A percentile compares a stretch with the other conserved stretches of the same genome.
Evolutionary conservation across 345 rosid species (phyloP).

Genomic region (Litchi chinensis): DNA sequence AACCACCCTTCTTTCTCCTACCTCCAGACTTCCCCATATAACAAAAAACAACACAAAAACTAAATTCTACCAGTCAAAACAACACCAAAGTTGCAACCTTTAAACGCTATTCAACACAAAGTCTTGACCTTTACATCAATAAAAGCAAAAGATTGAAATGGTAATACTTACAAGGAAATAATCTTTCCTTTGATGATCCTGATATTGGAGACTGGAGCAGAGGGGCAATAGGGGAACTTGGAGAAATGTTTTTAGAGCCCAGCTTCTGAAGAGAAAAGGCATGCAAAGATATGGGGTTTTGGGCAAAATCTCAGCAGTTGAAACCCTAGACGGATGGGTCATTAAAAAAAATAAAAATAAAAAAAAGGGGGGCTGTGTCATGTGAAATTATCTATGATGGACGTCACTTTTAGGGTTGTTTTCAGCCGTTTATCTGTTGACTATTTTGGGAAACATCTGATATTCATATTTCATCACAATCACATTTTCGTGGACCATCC

Average conservation of each 20-base stretch:
- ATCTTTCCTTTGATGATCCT: conserved; percentile 11
- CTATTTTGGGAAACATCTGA: neutral
- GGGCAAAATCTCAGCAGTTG: neutral
- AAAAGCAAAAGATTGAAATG: neutral
- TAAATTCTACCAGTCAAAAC: neutral
- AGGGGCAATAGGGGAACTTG: neutral
- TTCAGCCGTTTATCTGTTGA: neutral
- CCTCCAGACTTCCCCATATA: conserved; percentile 91
- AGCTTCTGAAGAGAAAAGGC: neutral
- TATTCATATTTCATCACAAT: neutral
- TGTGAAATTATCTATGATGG: neutral
- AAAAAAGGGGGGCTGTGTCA: no score
- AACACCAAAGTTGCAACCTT: conserved; percentile 6
- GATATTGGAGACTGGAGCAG: conserved; percentile 13
- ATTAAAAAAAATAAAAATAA: no score
- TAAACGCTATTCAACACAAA: neutral
- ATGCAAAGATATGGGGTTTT: conserved; percentile 6
- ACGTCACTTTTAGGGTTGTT: neutral
- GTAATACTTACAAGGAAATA: conserved; percentile 20
- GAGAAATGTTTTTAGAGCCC: conserved; percentile 2
- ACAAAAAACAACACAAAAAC: neutral
- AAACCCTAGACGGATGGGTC: conserved; percentile 24
- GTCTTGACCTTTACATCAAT: neutral
- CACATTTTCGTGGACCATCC: no score
- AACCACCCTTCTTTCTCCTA: conserved; percentile 73